Evolutionary conservation across 1,284 basidiomycete species (phyloP).

Genomic region (Schizopora paradoxa): DNA sequence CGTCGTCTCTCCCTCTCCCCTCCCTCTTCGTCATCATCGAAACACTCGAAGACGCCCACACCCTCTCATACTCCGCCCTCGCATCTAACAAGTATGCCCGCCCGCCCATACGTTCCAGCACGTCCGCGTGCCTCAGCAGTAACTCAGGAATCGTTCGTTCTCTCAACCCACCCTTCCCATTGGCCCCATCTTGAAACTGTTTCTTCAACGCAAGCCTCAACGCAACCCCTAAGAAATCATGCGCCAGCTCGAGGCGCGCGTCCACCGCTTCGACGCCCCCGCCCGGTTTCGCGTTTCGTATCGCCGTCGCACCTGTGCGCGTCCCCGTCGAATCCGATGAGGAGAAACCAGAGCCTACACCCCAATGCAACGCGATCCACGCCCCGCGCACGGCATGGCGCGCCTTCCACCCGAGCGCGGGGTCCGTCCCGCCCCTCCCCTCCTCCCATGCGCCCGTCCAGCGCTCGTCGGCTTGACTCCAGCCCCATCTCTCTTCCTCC

Average conservation of each 20-base stretch:
- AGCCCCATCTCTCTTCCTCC: conserved; percentile 60
- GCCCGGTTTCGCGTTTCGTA: conserved; percentile 32
- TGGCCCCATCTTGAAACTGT: conserved; percentile 19
- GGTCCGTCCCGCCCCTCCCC: conserved; percentile 66
- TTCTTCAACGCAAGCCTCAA: conserved; percentile 6
- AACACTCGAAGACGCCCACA: conserved; percentile 39
- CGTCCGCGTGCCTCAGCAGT: conserved; percentile 52
- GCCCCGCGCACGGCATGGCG: conserved; percentile 67
- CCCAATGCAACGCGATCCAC: conserved; percentile 76
- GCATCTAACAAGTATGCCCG: conserved; percentile 51
- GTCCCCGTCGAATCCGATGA: conserved; percentile 12
- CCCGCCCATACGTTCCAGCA: conserved; percentile 66
- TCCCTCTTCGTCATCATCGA: conserved; percentile 19
- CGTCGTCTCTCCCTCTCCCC: conserved; percentile 26
- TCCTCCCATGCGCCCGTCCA: conserved; percentile 84
- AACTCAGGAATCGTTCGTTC: conserved; percentile 56
- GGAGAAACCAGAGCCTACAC: conserved; percentile 37
- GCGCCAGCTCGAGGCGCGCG: conserved; percentile 46
- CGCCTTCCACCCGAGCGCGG: conserved; percentile 58
- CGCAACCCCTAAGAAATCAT: conserved; percentile 49
- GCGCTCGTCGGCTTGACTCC: conserved; percentile 63
- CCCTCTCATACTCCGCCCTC: conserved; percentile 56
- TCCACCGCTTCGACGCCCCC: conserved; percentile 43
- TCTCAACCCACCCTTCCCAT: conserved; percentile 36
- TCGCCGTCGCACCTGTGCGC: conserved; percentile 29